Percentiles rank a stretch among this genome's conserved stretches.
Conservation (phyloP, 345 rosid species). For the Corymbia maculata region DNA sequence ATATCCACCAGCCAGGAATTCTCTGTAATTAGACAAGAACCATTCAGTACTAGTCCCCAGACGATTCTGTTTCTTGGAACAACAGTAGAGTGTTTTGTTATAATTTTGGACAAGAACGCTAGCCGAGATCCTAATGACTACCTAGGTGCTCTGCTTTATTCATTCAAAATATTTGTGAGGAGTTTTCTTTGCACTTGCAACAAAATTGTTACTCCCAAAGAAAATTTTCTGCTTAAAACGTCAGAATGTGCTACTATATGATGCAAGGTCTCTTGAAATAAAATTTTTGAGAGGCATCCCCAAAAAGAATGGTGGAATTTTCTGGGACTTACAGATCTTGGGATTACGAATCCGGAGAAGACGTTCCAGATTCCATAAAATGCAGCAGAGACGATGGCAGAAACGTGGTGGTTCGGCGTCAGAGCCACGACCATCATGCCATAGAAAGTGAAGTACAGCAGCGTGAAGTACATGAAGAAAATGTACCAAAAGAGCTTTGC, state of each 20-base stretch:
- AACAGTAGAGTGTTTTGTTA: not conserved
- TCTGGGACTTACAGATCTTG: constrained; percentile 18
- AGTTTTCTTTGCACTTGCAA: not conserved
- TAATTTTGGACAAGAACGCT: not conserved
- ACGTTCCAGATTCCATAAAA: constrained; percentile 28
- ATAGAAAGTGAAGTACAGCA: constrained; percentile 34
- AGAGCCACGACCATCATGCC: constrained; percentile 33
- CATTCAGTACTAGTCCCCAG: not conserved
- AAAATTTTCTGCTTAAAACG: not conserved
- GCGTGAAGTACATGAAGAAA: constrained; percentile 32
- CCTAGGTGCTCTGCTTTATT: not conserved
- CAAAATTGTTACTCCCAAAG: not conserved
- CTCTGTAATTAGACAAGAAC: constrained; percentile 11
- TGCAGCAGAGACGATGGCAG: constrained; percentile 14
- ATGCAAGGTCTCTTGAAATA: not conserved
- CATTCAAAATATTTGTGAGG: not conserved
- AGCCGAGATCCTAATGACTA: not conserved
- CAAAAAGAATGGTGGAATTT: not conserved
- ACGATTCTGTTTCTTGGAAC: not conserved
- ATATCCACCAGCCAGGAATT: constrained; percentile 44
- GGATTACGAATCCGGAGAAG: constrained; percentile 28
- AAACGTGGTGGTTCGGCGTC: constrained; percentile 33
- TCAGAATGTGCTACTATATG: not conserved
- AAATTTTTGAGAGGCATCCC: not conserved
- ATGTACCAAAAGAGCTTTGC: constrained; percentile 6